These are phyloP conservation scores for Gomphus sp. DNA, from an alignment of 1,284 basidiomycete species.

Conservation along the genomic window DNA sequence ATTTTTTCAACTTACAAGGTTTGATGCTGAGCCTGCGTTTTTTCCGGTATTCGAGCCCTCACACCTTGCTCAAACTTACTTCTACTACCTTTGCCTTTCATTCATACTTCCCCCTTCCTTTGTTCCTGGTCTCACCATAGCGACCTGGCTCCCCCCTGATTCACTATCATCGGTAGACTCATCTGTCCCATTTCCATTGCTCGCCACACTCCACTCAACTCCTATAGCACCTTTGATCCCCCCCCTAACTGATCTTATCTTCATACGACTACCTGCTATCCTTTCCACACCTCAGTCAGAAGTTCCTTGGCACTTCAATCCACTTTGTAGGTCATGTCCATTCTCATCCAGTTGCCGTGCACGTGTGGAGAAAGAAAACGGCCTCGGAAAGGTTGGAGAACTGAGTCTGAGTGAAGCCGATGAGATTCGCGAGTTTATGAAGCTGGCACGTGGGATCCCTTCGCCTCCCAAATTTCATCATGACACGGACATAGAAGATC, in stretches of 20 bases:
- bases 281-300: conserved; percentile 23
- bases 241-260: conserved; percentile 28
- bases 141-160: conserved; percentile 36
- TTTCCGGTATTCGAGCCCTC: conserved; percentile 28
- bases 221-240: conserved; percentile 12
- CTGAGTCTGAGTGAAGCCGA: conserved; percentile 32
- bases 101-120: conserved; percentile 29
- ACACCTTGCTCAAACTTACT: conserved; percentile 43
- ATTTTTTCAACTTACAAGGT: neutral
- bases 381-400: conserved; percentile 35
- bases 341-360: conserved; percentile 29
- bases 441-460: conserved; percentile 18
- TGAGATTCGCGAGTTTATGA: conserved; percentile 27
- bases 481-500: conserved; percentile 15
- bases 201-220: conserved; percentile 30
- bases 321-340: conserved; percentile 33
- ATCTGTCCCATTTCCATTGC: conserved; percentile 20
- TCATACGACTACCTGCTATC: conserved; percentile 30
- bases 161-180: conserved; percentile 22
- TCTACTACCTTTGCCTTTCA: conserved; percentile 35
- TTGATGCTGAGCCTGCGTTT: conserved; percentile 8
- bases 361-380: conserved; percentile 25
- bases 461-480: conserved; percentile 8
- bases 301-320: conserved; percentile 39
- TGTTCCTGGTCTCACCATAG: conserved; percentile 25